These are phyloP conservation scores for Meripilus lineatus DNA, from an alignment of 1,284 basidiomycete species.

Conservation along the genomic window DNA sequence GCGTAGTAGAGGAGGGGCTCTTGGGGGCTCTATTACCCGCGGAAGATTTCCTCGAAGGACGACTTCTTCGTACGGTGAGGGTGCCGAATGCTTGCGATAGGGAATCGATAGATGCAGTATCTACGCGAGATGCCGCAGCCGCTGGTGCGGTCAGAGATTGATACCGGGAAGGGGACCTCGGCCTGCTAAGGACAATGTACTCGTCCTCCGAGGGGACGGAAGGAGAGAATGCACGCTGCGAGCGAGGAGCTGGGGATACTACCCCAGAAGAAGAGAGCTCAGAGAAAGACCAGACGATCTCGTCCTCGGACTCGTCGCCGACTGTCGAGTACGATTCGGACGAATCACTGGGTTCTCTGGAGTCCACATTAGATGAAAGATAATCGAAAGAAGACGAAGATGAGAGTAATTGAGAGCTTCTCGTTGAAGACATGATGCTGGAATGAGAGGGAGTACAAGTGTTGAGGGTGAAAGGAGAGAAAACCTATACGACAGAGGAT, in stretches of 20 bases:
- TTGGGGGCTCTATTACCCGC: neutral
- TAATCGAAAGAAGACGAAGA: conserved; percentile 25
- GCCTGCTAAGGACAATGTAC: conserved; percentile 25
- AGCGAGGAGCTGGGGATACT: conserved; percentile 15
- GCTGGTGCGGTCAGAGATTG: conserved; percentile 5
- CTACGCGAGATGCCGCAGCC: neutral
- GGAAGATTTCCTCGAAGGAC: neutral
- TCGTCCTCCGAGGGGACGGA: conserved; percentile 27
- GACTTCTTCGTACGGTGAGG: neutral
- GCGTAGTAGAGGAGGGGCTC: neutral
- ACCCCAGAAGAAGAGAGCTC: conserved; percentile 21
- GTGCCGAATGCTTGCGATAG: conserved; percentile 1
- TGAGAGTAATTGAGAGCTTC: conserved; percentile 9
- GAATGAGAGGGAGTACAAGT: conserved; percentile 14
- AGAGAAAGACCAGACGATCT: conserved; percentile 50
- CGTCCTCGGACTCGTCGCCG: conserved; percentile 41
- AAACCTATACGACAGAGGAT: neutral
- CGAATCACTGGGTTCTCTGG: conserved; percentile 15
- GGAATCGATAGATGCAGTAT: neutral
- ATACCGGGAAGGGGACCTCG: conserved; percentile 9
- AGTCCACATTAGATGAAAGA: conserved; percentile 21
- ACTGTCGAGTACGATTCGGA: conserved; percentile 20
- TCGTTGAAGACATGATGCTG: conserved; percentile 21
- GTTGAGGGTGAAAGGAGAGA: conserved; percentile 6
- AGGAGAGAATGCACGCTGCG: conserved; percentile 16